These are phyloP conservation scores for Ophidiomyces ophidiicola DNA, from an alignment of 2,329 filamentous ascomycete species.

Conservation along the genomic window DNA sequence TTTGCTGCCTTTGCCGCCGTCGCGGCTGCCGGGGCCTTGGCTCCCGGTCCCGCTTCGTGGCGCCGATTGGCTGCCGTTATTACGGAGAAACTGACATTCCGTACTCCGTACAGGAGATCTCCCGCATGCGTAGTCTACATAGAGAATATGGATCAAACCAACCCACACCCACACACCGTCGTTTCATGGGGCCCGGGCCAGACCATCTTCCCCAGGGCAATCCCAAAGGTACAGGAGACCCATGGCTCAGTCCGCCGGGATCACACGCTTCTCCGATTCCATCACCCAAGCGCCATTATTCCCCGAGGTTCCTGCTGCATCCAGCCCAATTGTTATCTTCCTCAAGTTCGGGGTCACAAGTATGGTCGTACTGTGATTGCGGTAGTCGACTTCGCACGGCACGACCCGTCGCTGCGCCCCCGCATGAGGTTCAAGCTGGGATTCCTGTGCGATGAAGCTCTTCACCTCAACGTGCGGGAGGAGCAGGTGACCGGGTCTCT, in stretches of 20 bases:
- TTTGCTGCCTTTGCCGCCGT: too few species aligned
- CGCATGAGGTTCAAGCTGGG: constrained; percentile 15
- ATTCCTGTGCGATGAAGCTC: constrained; percentile 39
- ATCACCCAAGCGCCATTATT: constrained; percentile 53
- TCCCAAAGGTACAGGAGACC: too few species aligned
- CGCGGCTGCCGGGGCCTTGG: too few species aligned
- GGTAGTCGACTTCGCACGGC: constrained; percentile 66
- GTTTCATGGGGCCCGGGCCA: too few species aligned
- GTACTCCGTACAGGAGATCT: too few species aligned
- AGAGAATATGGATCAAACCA: too few species aligned
- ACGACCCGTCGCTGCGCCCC: constrained; percentile 27
- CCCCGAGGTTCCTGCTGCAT: constrained; percentile 46
- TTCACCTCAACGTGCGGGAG: constrained; percentile 70
- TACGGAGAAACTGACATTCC: too few species aligned
- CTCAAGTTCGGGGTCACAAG: constrained; percentile 59
- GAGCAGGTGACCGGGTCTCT: constrained; percentile 64
- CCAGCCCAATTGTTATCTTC: constrained; percentile 61
- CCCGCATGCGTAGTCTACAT: too few species aligned
- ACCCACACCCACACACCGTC: too few species aligned
- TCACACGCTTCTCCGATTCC: constrained; percentile 42
- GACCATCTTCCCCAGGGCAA: too few species aligned
- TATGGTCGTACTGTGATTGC: constrained; percentile 65
- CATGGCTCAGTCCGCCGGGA: neutral
- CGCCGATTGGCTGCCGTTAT: too few species aligned
- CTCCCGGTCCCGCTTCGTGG: too few species aligned